phyloP scores from a whole-genome alignment of 768 basidiomycete species.

The Galerina marginata region DNA sequence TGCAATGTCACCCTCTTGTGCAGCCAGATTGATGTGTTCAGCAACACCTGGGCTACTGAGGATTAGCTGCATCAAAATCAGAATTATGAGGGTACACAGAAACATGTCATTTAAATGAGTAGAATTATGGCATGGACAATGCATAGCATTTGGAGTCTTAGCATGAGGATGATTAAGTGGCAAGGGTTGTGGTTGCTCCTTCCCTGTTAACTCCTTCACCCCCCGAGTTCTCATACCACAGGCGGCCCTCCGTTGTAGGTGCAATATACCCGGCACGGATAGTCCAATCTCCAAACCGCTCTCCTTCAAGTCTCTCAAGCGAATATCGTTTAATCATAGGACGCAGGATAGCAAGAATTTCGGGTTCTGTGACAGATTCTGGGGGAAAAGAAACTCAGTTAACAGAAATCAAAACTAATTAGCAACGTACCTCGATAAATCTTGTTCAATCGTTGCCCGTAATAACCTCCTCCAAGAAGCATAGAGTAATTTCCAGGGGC shows the following conservation, averaged over 20 bases:
- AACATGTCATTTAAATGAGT: not conserved
- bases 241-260: constrained; percentile 79
- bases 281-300: constrained; percentile 95
- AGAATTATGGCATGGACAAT: not conserved
- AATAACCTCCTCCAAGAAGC: constrained; percentile 95
- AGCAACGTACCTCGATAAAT: constrained; percentile 77
- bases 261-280: constrained; percentile 92
- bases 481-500: constrained; percentile 91
- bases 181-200: constrained; percentile 23
- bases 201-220: constrained; percentile 69
- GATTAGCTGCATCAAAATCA: no score
- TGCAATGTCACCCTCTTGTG: no score
- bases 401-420: not conserved
- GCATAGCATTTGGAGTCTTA: constrained; percentile 3
- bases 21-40: no score
- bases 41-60: no score
- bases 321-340: constrained; percentile 98
- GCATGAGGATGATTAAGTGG: constrained; percentile 10
- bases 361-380: constrained; percentile 90
- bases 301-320: constrained; percentile 82
- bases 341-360: constrained; percentile 85
- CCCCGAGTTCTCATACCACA: constrained; percentile 87
- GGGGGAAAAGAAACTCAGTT: constrained; percentile 1
- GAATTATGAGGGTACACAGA: no score
- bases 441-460: constrained; percentile 95